A percentile compares a stretch with the other conserved stretches of the same genome.
These are phyloP conservation scores for Candida vaughaniae DNA, from an alignment of 805 yeast genomes.

Conservation along the genomic window DNA sequence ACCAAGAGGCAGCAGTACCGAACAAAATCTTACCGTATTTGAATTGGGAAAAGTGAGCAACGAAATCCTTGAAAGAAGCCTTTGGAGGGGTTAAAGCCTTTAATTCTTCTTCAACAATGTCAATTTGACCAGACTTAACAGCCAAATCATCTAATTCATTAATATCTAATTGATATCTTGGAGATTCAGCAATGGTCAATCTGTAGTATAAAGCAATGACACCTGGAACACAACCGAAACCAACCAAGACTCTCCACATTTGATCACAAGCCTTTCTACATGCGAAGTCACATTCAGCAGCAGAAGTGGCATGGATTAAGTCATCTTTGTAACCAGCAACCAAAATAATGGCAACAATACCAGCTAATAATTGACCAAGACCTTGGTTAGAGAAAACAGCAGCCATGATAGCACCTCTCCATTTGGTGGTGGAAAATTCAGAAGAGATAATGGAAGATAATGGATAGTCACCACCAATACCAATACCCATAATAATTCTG, in stretches of 20 bases:
- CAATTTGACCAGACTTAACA: slow-evolving; percentile 53
- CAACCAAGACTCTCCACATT: slow-evolving; percentile 91
- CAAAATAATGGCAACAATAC: slow-evolving; percentile 74
- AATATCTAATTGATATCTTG: slow-evolving; percentile 84
- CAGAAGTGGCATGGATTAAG: slow-evolving; percentile 50
- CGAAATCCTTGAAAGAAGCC: slow-evolving; percentile 77
- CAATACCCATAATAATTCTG: slow-evolving; percentile 90
- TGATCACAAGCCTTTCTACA: slow-evolving; percentile 83
- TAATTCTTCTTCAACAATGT: slow-evolving; percentile 37
- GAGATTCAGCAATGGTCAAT: slow-evolving; percentile 92
- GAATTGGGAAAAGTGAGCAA: slow-evolving; percentile 78
- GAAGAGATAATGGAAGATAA: slow-evolving; percentile 90
- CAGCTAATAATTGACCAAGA: slow-evolving; percentile 89
- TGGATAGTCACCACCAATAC: slow-evolving; percentile 98
- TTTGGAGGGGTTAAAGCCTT: slow-evolving; percentile 60
- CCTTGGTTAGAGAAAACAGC: slow-evolving; percentile 97
- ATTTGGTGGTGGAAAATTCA: slow-evolving; percentile 89
- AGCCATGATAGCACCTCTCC: slow-evolving; percentile 98
- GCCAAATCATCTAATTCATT: slow-evolving; percentile 54
- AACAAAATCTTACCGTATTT: slow-evolving; percentile 76
- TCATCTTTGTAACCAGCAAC: slow-evolving; percentile 74
- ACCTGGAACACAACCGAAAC: slow-evolving; percentile 92
- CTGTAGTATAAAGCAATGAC: slow-evolving; percentile 80
- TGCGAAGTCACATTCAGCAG: slow-evolving; percentile 58
- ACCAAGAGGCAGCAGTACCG: slow-evolving; percentile 94